phyloP scores from a whole-genome alignment of 2,329 filamentous ascomycete genomes.

The Aureobasidium sp. region DNA sequence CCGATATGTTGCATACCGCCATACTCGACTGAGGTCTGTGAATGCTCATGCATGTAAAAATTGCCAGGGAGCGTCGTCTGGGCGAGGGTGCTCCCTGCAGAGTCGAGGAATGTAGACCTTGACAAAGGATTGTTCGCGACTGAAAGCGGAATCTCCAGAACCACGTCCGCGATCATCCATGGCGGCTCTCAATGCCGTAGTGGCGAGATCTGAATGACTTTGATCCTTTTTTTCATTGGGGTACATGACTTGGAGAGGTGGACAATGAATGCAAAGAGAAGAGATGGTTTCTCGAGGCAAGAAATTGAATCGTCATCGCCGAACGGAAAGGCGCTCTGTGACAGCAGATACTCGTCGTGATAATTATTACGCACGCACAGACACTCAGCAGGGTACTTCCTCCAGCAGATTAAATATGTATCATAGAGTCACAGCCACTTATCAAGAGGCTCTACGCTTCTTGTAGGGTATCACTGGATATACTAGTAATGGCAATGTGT shows the following conservation, averaged over 20 bases:
- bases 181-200: background rate
- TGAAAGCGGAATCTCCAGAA: background rate
- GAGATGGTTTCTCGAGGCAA: background rate
- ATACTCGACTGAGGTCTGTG: no score
- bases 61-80: background rate
- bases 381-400: background rate
- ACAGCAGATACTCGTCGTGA: background rate
- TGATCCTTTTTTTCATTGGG: no score
- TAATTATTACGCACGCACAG: background rate
- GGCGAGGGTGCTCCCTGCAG: background rate
- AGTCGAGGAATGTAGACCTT: background rate
- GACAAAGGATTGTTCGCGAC: conserved; percentile 6
- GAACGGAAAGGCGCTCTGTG: background rate
- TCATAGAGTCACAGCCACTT: no score
- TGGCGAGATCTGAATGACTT: background rate
- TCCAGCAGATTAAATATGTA: no score
- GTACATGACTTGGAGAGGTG: background rate
- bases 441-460: no score
- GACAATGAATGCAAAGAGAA: background rate
- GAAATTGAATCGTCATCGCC: background rate
- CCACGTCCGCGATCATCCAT: background rate
- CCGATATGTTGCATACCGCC: background rate
- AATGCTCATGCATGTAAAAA: no score
- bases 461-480: no score
- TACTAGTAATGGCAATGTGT: no score